A percentile compares a stretch with the other conserved stretches of the same genome.
phyloP scores from a whole-genome alignment of 139 green algal genomes.

The Tetradesmus lagerheimii region DNA sequence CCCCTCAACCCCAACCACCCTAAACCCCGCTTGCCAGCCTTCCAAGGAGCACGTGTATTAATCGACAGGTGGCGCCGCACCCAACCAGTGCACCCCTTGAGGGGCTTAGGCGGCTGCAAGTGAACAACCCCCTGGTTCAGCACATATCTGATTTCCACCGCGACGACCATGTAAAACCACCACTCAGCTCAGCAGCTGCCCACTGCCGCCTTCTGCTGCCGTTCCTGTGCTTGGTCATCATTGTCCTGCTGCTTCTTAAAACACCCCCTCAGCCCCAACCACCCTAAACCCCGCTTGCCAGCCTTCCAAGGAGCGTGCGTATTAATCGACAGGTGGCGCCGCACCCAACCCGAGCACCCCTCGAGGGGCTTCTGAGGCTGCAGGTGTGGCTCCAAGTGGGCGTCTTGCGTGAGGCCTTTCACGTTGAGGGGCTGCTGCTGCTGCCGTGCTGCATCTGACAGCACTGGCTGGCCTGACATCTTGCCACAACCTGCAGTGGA shows the following conservation, averaged over 20 bases:
- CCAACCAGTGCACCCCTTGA: not conserved
- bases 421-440: conserved; percentile 3
- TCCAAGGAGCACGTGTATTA: not conserved
- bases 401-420: not conserved
- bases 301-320: not conserved
- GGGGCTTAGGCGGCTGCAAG: conserved; percentile 7
- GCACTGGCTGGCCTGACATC: conserved; percentile 16
- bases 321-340: conserved; percentile 25
- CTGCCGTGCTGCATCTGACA: conserved; percentile 12
- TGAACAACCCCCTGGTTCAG: too few relatives aligned
- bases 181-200: too few relatives aligned
- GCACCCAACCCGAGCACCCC: not conserved
- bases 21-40: not conserved
- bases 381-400: not conserved
- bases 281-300: not conserved
- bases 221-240: not conserved
- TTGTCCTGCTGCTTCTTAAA: not conserved
- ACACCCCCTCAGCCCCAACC: conserved; percentile 14
- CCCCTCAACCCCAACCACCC: not conserved
- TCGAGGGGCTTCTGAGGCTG: not conserved
- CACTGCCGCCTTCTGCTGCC: not conserved
- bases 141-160: too few relatives aligned
- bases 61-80: conserved; percentile 22
- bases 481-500: conserved; percentile 19
- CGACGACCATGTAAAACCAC: too few relatives aligned